Evolutionary conservation across 345 rosid species (phyloP).

Genomic region (Hypericum perforatum): DNA sequence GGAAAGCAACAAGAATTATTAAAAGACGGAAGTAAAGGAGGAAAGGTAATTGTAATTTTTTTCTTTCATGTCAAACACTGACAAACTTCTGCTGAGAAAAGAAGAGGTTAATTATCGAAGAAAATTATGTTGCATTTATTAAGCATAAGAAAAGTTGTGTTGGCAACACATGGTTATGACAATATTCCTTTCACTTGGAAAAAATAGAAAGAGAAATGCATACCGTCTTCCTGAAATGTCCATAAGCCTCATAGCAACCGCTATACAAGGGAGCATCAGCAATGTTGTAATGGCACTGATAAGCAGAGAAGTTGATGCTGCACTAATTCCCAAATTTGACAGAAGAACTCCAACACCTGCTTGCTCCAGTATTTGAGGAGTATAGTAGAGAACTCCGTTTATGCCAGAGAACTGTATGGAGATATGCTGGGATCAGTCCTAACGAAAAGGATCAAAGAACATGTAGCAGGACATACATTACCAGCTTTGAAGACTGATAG

Average conservation of each 20-base stretch:
- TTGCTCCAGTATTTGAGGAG: slow-evolving; percentile 94
- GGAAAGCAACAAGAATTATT: too few relatives aligned
- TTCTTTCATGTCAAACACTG: too few relatives aligned
- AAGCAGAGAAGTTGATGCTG: slow-evolving; percentile 70
- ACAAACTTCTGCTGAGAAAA: too few relatives aligned
- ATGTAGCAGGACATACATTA: neutral
- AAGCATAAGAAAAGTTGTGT: neutral
- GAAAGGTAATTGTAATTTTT: too few relatives aligned
- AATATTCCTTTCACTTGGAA: neutral
- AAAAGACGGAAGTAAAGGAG: too few relatives aligned
- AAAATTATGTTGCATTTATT: neutral
- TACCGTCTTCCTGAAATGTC: slow-evolving; percentile 93
- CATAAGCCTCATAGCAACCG: slow-evolving; percentile 94
- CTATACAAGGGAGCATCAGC: slow-evolving; percentile 90
- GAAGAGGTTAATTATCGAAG: neutral
- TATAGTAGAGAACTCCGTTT: slow-evolving; percentile 93
- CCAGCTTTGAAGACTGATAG: too few relatives aligned
- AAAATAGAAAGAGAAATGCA: neutral
- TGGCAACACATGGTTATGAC: neutral
- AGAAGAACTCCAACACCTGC: slow-evolving; percentile 90
- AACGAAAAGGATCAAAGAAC: neutral
- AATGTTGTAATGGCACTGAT: slow-evolving; percentile 78
- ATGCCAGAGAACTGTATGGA: slow-evolving; percentile 84
- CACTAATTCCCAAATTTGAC: slow-evolving; percentile 60
- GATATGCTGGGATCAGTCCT: neutral